Evolutionary conservation across 352 stramenopile species (phyloP).

Genomic region (Phytophthora vignae): DNA sequence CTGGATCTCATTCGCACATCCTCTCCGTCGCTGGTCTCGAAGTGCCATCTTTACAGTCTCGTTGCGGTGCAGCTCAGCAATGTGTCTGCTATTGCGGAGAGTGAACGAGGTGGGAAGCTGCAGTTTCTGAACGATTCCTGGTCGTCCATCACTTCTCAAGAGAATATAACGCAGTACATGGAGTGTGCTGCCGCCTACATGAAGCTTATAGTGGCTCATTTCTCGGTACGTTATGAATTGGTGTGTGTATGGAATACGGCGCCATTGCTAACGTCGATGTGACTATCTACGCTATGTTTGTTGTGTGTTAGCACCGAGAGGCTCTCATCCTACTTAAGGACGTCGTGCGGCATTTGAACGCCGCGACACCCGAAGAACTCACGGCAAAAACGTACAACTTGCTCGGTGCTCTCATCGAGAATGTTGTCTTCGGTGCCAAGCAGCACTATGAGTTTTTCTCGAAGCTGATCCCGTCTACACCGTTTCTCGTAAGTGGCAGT

Average conservation of each 20-base stretch:
- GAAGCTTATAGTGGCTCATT: slow-evolving; percentile 88
- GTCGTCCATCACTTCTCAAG: slow-evolving; percentile 76
- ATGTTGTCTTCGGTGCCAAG: slow-evolving; percentile 78
- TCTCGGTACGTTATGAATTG: slow-evolving; percentile 49
- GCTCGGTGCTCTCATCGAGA: slow-evolving; percentile 78
- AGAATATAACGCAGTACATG: slow-evolving; percentile 84
- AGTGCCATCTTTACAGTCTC: slow-evolving; percentile 78
- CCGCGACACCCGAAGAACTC: slow-evolving; percentile 61
- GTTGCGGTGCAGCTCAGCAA: slow-evolving; percentile 69
- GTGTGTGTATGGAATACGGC: not conserved
- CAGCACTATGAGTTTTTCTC: slow-evolving; percentile 76
- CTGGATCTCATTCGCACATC: slow-evolving; percentile 73
- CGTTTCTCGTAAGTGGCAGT: slow-evolving; percentile 65
- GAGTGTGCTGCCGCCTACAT: slow-evolving; percentile 85
- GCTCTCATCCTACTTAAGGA: slow-evolving; percentile 87
- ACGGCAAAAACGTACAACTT: slow-evolving; percentile 74
- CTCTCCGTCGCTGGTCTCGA: slow-evolving; percentile 63
- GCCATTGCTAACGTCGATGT: not conserved
- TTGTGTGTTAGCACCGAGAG: slow-evolving; percentile 62
- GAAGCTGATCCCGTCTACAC: slow-evolving; percentile 73
- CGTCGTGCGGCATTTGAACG: slow-evolving; percentile 84
- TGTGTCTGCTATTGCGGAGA: slow-evolving; percentile 31
- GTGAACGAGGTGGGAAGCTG: slow-evolving; percentile 58
- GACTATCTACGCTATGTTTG: not conserved
- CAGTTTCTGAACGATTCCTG: slow-evolving; percentile 90